Conservation (phyloP, 345 rosid genomes). For the Nasturtium officinale region DNA sequence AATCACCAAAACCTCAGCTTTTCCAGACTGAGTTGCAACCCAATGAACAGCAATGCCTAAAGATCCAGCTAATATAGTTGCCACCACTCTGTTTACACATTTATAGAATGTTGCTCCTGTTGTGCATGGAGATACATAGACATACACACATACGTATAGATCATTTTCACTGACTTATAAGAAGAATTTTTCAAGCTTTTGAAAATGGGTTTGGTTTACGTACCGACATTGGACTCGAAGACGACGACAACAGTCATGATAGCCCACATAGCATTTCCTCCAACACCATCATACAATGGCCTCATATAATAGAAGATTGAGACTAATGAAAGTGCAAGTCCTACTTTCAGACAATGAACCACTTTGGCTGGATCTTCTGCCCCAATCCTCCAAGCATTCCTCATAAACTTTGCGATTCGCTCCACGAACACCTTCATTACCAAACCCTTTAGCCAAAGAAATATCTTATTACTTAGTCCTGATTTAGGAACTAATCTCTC, state of each 20-base stretch:
- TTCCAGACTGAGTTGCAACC: slow-evolving; percentile 63
- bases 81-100: slow-evolving; percentile 66
- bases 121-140: slow-evolving; percentile 18
- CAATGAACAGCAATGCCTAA: slow-evolving; percentile 67
- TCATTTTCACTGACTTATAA: neutral
- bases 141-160: neutral
- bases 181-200: neutral
- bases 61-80: slow-evolving; percentile 66
- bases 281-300: slow-evolving; percentile 67
- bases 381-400: slow-evolving; percentile 61
- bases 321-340: slow-evolving; percentile 66
- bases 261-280: slow-evolving; percentile 79
- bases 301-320: slow-evolving; percentile 72
- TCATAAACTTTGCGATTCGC: slow-evolving; percentile 42
- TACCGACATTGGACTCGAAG: slow-evolving; percentile 66
- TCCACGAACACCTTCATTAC: slow-evolving; percentile 35
- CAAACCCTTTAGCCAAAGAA: slow-evolving; percentile 40
- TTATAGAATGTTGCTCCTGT: slow-evolving; percentile 72
- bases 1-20: slow-evolving; percentile 55
- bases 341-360: slow-evolving; percentile 69
- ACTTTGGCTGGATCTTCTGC: slow-evolving; percentile 68
- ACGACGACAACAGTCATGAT: slow-evolving; percentile 81
- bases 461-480: slow-evolving; percentile 31
- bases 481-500: slow-evolving; percentile 43
- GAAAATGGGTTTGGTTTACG: slow-evolving; percentile 31